These are phyloP conservation scores for Mycena rebaudengoi DNA, from an alignment of 768 basidiomycete species.

Conservation along the genomic window DNA sequence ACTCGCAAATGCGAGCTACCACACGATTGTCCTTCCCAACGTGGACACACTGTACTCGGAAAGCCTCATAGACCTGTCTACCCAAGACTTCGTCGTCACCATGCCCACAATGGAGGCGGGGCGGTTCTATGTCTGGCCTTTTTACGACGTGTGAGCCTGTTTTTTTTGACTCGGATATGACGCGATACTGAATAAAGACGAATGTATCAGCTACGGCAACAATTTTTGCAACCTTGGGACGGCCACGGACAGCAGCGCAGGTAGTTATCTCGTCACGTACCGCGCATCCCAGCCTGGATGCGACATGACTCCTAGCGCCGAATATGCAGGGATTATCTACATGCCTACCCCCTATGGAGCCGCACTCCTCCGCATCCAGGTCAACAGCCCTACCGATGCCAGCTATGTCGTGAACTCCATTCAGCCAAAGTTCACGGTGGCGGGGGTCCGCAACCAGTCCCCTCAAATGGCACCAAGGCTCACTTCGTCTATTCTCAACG, in stretches of 20 bases:
- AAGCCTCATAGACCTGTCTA: constrained; percentile 5
- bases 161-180: neutral
- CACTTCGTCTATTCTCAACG: neutral
- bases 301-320: neutral
- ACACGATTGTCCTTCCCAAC: constrained; percentile 8
- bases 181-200: neutral
- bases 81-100: constrained; percentile 3
- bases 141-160: constrained; percentile 14
- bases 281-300: constrained; percentile 6
- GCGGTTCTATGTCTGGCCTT: constrained; percentile 14
- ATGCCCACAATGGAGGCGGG: neutral
- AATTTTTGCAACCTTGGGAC: constrained; percentile 13
- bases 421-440: constrained; percentile 3
- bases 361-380: constrained; percentile 9
- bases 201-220: constrained; percentile 6
- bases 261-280: constrained; percentile 13
- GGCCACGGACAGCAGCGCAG: constrained; percentile 1
- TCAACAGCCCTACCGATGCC: constrained; percentile 5
- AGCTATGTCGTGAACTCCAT: neutral
- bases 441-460: neutral
- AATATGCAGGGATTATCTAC: constrained; percentile 15
- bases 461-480: neutral
- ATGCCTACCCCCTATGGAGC: constrained; percentile 13
- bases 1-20: constrained; percentile 1
- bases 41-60: constrained; percentile 19